A percentile compares a stretch with the other conserved stretches of the same genome.
These are phyloP conservation scores for Colletotrichum musicola DNA, from an alignment of 2,329 filamentous ascomycete species.

Conservation along the genomic window DNA sequence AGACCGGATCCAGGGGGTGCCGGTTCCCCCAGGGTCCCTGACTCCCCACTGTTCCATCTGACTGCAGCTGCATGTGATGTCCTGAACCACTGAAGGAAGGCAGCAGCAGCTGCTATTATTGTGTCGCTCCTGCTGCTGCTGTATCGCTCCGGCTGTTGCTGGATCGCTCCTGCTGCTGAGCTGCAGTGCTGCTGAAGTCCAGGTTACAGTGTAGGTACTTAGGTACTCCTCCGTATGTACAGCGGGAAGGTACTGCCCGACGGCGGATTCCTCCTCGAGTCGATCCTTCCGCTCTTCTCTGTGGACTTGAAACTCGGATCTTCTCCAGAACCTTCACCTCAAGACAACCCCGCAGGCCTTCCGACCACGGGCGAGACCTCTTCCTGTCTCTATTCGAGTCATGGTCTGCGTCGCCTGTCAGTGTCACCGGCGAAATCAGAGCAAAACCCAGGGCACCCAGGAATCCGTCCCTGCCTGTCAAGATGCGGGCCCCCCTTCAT, in stretches of 20 bases:
- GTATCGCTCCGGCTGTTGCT: no score
- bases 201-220: no score
- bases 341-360: constrained; percentile 12
- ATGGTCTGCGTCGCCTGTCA: constrained; percentile 14
- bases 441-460: constrained; percentile 12
- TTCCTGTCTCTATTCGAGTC: constrained; percentile 31
- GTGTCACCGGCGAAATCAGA: neutral
- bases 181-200: no score
- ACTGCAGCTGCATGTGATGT: no score
- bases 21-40: constrained; percentile 12
- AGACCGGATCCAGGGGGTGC: constrained; percentile 17
- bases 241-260: neutral
- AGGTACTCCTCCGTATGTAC: no score
- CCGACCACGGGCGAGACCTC: constrained; percentile 19
- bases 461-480: neutral
- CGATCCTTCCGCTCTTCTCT: neutral
- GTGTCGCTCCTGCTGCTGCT: neutral
- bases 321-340: constrained; percentile 17
- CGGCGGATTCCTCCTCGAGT: neutral
- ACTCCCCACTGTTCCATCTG: no score
- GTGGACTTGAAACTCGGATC: constrained; percentile 34
- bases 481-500: neutral
- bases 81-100: no score
- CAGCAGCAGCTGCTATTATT: no score
- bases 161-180: no score